Percentiles rank a stretch among this genome's conserved stretches.
These are phyloP conservation scores for Candida khao-thaluensis DNA, from an alignment of 805 yeast species.

Conservation along the genomic window DNA sequence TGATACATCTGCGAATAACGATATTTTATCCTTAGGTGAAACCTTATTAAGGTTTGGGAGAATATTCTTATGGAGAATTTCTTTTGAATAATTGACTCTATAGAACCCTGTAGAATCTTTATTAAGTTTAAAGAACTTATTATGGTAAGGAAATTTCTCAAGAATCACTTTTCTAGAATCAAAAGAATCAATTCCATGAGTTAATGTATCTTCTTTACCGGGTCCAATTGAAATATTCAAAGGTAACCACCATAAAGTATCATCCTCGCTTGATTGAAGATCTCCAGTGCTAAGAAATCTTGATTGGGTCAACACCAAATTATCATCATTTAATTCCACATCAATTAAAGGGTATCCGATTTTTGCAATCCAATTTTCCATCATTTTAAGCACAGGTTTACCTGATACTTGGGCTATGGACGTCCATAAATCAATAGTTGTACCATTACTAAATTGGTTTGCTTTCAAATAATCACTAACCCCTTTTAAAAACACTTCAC, in stretches of 20 bases:
- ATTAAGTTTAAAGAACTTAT: slow-evolving; percentile 46
- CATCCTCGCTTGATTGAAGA: slow-evolving; percentile 53
- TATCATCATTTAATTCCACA: slow-evolving; percentile 41
- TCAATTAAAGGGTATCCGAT: slow-evolving; percentile 72
- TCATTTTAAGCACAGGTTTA: slow-evolving; percentile 54
- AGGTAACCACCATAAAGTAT: slow-evolving; percentile 60
- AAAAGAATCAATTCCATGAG: slow-evolving; percentile 23
- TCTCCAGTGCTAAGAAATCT: slow-evolving; percentile 67
- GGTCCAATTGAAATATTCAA: slow-evolving; percentile 33
- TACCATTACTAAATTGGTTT: slow-evolving; percentile 68
- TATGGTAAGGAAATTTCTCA: slow-evolving; percentile 21
- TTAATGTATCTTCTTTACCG: not conserved
- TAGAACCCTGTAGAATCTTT: slow-evolving; percentile 51
- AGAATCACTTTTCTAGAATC: slow-evolving; percentile 21
- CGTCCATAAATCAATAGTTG: slow-evolving; percentile 70
- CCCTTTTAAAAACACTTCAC: slow-evolving; percentile 66
- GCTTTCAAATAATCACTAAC: slow-evolving; percentile 65
- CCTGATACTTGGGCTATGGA: slow-evolving; percentile 64
- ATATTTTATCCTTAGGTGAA: slow-evolving; percentile 50
- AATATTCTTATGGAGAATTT: slow-evolving; percentile 40
- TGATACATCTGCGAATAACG: slow-evolving; percentile 52
- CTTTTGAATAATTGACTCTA: slow-evolving; percentile 51
- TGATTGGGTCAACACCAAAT: slow-evolving; percentile 49
- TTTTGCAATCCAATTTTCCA: slow-evolving; percentile 70
- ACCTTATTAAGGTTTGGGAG: slow-evolving; percentile 37